phyloP scores from a whole-genome alignment of 1,284 basidiomycete genomes.

The Erythrobasidium hasegawianum region DNA sequence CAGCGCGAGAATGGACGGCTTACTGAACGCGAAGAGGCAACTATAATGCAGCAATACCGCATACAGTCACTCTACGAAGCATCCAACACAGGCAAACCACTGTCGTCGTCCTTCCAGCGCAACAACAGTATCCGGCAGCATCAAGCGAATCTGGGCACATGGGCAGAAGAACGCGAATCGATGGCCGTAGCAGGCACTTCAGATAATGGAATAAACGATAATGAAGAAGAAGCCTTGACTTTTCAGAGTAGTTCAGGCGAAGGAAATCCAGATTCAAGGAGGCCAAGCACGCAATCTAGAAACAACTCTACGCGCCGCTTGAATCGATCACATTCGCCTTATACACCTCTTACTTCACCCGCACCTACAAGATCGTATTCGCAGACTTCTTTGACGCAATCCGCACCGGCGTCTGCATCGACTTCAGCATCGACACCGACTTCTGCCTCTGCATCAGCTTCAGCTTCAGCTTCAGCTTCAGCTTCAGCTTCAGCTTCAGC shows the following conservation, averaged over 20 bases:
- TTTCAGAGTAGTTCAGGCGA: not conserved
- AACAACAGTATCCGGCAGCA: not conserved
- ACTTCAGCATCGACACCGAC: constrained; percentile 9
- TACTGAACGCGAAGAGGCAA: constrained; percentile 23
- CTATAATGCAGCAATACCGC: constrained; percentile 27
- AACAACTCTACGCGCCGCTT: constrained; percentile 3
- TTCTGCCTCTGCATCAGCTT: constrained; percentile 1
- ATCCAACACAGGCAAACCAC: not conserved
- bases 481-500: no score
- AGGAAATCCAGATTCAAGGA: not conserved
- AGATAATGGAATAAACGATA: not conserved
- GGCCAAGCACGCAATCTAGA: not conserved
- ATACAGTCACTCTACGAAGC: constrained; percentile 27
- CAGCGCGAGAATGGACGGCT: constrained; percentile 31
- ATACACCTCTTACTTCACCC: constrained; percentile 10
- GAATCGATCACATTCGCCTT: not conserved
- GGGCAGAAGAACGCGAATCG: not conserved
- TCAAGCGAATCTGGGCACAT: not conserved
- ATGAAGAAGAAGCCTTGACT: no score
- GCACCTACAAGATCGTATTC: not conserved
- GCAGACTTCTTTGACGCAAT: not conserved
- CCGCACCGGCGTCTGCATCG: constrained; percentile 1
- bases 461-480: no score
- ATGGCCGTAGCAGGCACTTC: not conserved
- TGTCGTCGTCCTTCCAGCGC: not conserved